Base-by-base conservation (phyloP, 352 stramenopile species). In the Pythium brachiatum region DNA sequence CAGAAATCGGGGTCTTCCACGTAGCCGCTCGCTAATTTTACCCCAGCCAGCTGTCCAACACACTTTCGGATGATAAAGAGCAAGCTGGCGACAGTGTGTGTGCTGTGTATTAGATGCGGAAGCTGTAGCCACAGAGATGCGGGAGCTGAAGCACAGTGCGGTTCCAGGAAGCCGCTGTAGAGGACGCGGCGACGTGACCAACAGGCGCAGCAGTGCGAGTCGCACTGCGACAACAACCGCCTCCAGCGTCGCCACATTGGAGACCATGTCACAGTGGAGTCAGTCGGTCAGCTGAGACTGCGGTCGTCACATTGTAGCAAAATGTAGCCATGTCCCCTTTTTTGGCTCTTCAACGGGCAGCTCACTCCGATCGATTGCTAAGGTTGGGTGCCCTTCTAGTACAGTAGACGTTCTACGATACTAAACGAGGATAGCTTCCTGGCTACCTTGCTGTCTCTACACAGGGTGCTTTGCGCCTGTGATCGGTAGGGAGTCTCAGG, bases 251-350 rank as follows among this genome's bases (percentile, higher is more conserved):
- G 36, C 21, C 36, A 44, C 36, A 44, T 44, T 44, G 36, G 36
- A 44, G 36, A 44, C 36, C 36, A 18, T 44, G 36, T 44, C 36
- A 13, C 36, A 44, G 16, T 21, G 21, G 36, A 44, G 36, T 44
- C 36, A 44, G 36, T 44, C 36, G 54, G 25, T 52, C 56, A n/a
- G 44, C 53, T 55, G 43, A 21, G 48, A n/a, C 39, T 21, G 29
- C n/a, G 3, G 4, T 64, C 36, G 57, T 64, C 38, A 27, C 20
- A 36, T 64, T 53, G 57, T 64, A 21, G 18, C n/a, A 18, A 26
- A 53, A 62, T 50, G 56, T 62, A 62, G 56, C 56, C 56, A 62
- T 62, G 38, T 53, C 36, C 36, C 36, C 36, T 2, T 44, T 21
- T 44, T 11, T 44, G 36, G 12, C 34, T 13, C 18, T 16, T 39